Base-by-base conservation (phyloP, 306 rosid species). In the Cicer yamashitae region DNA sequence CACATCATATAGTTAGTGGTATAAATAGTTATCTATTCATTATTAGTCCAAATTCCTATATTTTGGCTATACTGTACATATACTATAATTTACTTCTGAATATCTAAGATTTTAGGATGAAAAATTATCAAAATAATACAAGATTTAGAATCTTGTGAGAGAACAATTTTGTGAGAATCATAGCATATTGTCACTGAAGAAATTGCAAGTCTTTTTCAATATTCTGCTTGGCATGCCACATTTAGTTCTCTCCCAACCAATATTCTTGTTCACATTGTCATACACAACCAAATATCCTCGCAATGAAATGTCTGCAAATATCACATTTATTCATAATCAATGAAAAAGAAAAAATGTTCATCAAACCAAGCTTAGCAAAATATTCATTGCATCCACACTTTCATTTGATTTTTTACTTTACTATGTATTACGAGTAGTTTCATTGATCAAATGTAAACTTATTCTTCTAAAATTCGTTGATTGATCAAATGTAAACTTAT, bases 221-320 rank as follows among this genome's bases (percentile, higher is more conserved):
- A 79, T 82, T 76, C 62, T 51, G 58, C 50, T 73, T 44, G 96
- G 89, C 67, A 81, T 75, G 71, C 22, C 71, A 67, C 97, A 91
- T 2, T 82, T 73, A 41, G 90, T 82, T 77, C 52, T 18, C 51
- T 77, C 75, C 96, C 93, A 89, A 50, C 97, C 97, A 81, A 91
- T 89, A 76, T 67, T 91, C 45, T 85, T 85, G 79, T 91, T 89
- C 74, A 57, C 84, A 74, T 91, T 91, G 82, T 91, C 97, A 56
- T 89, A 91, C 8, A 91, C 88, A 61, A 89, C 87, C 83, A 87
- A 20, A 37, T 89, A 72, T 79, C 96, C 97, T n/a, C 90, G 75
- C 80, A 91, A 59, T 65, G 96, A 90, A 30, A 88, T 37, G 74
- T 91, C 97, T 91, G 90, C 86, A 86, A 61, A 77, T 4, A 7